A percentile compares a stretch with the other conserved stretches of the same genome.
Evolutionary conservation across 495 filamentous ascomycete genomes (phyloP).

Genomic region (Parmelia sp.): DNA sequence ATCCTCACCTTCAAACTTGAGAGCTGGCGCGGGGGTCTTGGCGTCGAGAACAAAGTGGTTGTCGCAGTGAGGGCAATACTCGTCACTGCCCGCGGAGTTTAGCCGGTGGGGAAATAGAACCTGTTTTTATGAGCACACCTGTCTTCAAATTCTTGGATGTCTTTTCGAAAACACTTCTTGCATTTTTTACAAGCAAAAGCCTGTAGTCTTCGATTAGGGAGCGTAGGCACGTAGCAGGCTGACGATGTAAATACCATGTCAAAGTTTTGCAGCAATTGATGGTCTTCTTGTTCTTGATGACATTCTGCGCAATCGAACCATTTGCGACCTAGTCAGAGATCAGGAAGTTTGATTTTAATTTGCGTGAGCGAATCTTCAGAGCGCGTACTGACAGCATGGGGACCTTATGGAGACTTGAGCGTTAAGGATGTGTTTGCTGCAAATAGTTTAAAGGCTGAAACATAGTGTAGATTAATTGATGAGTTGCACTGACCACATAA

Average conservation of each 20-base stretch:
- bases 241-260: slow-evolving; percentile 62
- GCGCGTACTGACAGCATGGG: slow-evolving; percentile 69
- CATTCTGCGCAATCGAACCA: slow-evolving; percentile 99
- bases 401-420: slow-evolving; percentile 94
- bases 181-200: slow-evolving; percentile 96
- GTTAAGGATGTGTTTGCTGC: slow-evolving; percentile 93
- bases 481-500: slow-evolving; percentile 22
- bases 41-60: slow-evolving; percentile 96
- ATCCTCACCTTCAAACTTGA: slow-evolving; percentile 87
- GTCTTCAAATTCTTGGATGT: slow-evolving; percentile 85
- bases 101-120: not conserved
- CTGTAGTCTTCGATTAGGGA: slow-evolving; percentile 26
- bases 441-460: not conserved
- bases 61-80: slow-evolving; percentile 99
- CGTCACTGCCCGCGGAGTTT: slow-evolving; percentile 57
- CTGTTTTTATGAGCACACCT: slow-evolving; percentile 38
- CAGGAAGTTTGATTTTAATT: slow-evolving; percentile 5
- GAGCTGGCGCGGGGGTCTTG: slow-evolving; percentile 64
- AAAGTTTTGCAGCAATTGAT: slow-evolving; percentile 64
- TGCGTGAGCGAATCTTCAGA: not conserved
- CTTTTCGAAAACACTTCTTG: slow-evolving; percentile 94
- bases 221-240: not conserved
- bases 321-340: slow-evolving; percentile 61
- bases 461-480: too few species aligned
- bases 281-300: slow-evolving; percentile 73